Percentiles rank a stretch among this genome's conserved stretches.
phyloP scores from a whole-genome alignment of 495 filamentous ascomycete genomes.

The Terfezia boudieri region DNA sequence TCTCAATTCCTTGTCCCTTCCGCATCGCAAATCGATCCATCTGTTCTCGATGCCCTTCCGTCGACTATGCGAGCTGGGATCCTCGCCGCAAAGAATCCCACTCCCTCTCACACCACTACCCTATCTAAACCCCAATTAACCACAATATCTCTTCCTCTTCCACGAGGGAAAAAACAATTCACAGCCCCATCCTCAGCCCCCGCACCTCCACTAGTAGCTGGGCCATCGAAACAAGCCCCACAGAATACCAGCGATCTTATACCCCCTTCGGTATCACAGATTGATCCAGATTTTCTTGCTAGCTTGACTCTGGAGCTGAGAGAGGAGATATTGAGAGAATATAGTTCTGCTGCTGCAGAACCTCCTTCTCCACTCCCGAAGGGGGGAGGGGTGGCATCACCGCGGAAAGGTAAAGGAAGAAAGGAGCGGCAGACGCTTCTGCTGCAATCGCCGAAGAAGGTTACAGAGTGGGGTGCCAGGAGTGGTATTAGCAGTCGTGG shows the following conservation, averaged over 20 bases:
- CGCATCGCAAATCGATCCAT: not conserved
- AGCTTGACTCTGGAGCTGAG: not conserved
- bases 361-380: not conserved
- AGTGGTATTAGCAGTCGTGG: too few species aligned
- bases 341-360: not conserved
- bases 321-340: not conserved
- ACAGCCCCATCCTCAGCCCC: too few species aligned
- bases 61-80: not conserved
- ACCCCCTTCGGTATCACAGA: not conserved
- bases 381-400: not conserved
- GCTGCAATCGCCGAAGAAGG: not conserved
- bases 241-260: not conserved
- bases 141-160: not conserved
- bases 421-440: not conserved
- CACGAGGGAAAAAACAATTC: not conserved
- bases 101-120: not conserved
- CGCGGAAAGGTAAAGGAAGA: not conserved
- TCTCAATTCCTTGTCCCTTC: not conserved
- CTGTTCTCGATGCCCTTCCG: not conserved
- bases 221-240: too few species aligned
- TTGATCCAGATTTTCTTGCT: not conserved
- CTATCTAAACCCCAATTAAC: not conserved
- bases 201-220: too few species aligned
- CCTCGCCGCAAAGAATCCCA: not conserved
- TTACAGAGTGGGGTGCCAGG: too few species aligned